A percentile compares a stretch with the other conserved stretches of the same genome.
phyloP scores from a whole-genome alignment of 2,329 filamentous ascomycete genomes.

The Ceratocystis variospora region DNA sequence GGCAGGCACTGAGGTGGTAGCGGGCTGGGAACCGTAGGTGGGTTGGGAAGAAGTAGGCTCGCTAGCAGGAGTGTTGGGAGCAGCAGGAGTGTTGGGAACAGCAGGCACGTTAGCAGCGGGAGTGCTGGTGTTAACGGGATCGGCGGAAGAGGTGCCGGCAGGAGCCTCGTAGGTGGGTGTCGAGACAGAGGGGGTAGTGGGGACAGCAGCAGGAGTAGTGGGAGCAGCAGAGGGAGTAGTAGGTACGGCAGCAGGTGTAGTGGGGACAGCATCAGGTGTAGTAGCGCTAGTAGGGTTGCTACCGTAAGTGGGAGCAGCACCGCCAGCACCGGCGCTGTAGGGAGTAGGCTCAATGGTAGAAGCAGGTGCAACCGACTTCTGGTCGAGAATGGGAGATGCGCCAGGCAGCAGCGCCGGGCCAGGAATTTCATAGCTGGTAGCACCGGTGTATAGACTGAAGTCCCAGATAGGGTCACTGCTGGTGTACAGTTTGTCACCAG shows the following conservation, averaged over 20 bases:
- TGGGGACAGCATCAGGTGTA: neutral
- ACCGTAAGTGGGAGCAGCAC: neutral
- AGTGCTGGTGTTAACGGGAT: too few species aligned
- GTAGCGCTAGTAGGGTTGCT: neutral
- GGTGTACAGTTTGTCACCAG: conserved; percentile 28
- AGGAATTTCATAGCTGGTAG: conserved; percentile 12
- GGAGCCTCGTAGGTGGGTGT: neutral
- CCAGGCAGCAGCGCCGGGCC: conserved; percentile 16
- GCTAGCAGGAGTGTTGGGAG: neutral
- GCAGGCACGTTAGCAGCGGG: neutral
- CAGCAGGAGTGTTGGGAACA: neutral
- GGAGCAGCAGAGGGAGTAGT: neutral
- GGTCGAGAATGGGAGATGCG: conserved; percentile 9
- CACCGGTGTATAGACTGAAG: conserved; percentile 26
- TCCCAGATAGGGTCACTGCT: conserved; percentile 27
- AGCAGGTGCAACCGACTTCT: conserved; percentile 29
- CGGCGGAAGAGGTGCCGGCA: neutral
- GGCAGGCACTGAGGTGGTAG: neutral
- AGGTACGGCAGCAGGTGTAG: neutral
- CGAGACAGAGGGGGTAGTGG: neutral
- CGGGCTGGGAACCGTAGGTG: neutral
- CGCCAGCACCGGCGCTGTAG: conserved; percentile 31
- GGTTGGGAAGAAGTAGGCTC: neutral
- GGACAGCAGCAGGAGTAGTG: neutral
- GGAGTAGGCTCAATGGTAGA: conserved; percentile 29